Evolutionary conservation across 352 stramenopile species (phyloP).

Genomic region (Globisporangium solare): DNA sequence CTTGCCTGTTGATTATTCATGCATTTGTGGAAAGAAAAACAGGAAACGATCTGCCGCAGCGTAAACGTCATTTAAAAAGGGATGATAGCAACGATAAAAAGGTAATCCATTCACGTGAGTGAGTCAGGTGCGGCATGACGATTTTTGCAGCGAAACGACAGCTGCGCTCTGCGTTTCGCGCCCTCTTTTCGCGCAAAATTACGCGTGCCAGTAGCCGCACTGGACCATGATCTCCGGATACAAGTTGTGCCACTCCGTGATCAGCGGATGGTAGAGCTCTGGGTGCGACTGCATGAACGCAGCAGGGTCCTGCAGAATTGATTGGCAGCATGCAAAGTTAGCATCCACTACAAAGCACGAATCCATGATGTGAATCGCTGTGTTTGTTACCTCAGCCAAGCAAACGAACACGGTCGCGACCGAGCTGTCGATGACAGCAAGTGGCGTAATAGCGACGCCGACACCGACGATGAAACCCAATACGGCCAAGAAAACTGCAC

Average conservation of each 20-base stretch:
- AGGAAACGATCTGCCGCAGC: too few species aligned
- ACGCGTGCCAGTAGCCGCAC: constrained; percentile 77
- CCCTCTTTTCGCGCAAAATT: constrained; percentile 7
- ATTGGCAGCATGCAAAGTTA: neutral
- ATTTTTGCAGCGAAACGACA: too few species aligned
- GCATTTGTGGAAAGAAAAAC: too few species aligned
- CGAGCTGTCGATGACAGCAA: constrained; percentile 91
- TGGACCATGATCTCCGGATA: constrained; percentile 89
- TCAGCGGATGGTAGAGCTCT: constrained; percentile 76
- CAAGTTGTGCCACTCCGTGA: constrained; percentile 85
- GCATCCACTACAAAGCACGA: too few species aligned
- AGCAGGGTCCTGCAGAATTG: constrained; percentile 50
- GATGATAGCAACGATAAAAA: too few species aligned
- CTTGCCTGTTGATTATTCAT: too few species aligned
- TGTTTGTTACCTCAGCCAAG: constrained; percentile 84
- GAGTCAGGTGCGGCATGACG: too few species aligned
- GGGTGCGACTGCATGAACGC: constrained; percentile 79
- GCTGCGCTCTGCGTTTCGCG: neutral
- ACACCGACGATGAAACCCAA: constrained; percentile 89
- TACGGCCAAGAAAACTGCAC: constrained; percentile 55
- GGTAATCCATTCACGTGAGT: too few species aligned
- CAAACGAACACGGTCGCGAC: constrained; percentile 96
- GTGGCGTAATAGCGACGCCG: constrained; percentile 84
- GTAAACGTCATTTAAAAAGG: too few species aligned
- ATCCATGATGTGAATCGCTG: too few species aligned